phyloP scores from a whole-genome alignment of 345 rosid species.

The Sisymbrium irio region DNA sequence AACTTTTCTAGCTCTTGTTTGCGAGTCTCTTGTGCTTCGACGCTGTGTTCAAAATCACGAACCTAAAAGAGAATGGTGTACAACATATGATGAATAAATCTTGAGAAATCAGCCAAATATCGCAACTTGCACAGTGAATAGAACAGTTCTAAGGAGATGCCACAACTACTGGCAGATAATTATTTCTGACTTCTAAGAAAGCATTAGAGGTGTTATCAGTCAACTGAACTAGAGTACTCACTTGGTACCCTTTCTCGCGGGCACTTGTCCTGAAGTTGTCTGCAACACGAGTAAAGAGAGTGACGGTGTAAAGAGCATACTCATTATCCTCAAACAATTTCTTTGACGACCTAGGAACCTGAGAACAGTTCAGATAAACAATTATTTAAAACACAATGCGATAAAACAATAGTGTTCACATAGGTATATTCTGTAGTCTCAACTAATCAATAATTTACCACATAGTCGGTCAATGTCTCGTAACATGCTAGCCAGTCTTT shows the following conservation, averaged over 20 bases:
- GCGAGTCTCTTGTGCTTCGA: conserved; percentile 79
- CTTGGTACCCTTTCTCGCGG: conserved; percentile 91
- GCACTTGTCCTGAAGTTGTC: conserved; percentile 82
- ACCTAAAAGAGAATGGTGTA: conserved; percentile 45
- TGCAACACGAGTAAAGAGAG: conserved; percentile 84
- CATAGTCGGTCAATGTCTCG: conserved; percentile 86
- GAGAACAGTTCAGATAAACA: conserved; percentile 26
- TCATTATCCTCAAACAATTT: conserved; percentile 91
- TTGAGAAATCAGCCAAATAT: conserved; percentile 13
- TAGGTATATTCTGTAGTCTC: not conserved
- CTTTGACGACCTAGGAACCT: conserved; percentile 99
- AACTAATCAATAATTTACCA: conserved; percentile 50
- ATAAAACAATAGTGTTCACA: not conserved
- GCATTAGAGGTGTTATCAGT: not conserved
- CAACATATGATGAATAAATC: not conserved
- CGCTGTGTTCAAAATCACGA: conserved; percentile 88
- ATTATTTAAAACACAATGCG: not conserved
- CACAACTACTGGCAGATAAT: not conserved
- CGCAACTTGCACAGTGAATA: not conserved
- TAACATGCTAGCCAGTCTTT: conserved; percentile 96
- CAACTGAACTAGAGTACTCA: conserved; percentile 43
- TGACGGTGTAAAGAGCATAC: conserved; percentile 91
- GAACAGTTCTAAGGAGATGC: not conserved
- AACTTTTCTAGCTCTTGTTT: conserved; percentile 82
- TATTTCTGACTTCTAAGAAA: not conserved